A percentile compares a stretch with the other conserved stretches of the same genome.
Conservation (phyloP, 2,329 filamentous ascomycete genomes). For the Colletotrichum gigasporum region DNA sequence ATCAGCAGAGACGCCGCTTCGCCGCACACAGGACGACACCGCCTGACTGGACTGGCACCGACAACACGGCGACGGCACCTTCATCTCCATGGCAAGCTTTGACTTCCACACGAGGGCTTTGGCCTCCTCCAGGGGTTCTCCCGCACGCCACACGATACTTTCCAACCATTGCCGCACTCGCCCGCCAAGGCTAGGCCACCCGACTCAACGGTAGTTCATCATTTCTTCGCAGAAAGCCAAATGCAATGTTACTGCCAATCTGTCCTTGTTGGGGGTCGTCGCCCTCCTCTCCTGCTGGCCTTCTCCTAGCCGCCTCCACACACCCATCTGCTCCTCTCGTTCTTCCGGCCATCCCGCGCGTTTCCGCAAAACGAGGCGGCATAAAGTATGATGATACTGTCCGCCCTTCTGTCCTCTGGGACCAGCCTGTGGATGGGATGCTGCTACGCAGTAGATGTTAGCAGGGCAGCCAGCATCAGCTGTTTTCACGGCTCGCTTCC, state of each 20-base stretch:
- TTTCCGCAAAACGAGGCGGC: slow-evolving; percentile 27
- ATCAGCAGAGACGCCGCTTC: slow-evolving; percentile 6
- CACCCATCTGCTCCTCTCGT: neutral
- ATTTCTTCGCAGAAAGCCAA: slow-evolving; percentile 12
- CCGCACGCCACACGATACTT: slow-evolving; percentile 22
- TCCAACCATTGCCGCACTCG: slow-evolving; percentile 2
- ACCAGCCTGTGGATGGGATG: neutral
- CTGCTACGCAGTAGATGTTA: too few relatives aligned
- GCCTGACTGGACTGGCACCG: slow-evolving; percentile 7
- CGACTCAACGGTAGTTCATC: slow-evolving; percentile 19
- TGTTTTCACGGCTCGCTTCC: slow-evolving; percentile 7
- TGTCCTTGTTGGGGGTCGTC: neutral
- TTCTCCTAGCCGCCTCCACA: neutral
- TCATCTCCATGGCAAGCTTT: slow-evolving; percentile 32
- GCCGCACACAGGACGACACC: slow-evolving; percentile 24
- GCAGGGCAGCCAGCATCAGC: slow-evolving; percentile 17
- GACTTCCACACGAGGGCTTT: slow-evolving; percentile 15
- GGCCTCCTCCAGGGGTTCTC: slow-evolving; percentile 25
- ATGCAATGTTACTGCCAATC: slow-evolving; percentile 18
- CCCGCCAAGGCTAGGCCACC: slow-evolving; percentile 20
- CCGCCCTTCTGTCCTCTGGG: neutral
- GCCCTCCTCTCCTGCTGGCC: neutral
- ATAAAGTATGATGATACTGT: slow-evolving; percentile 16
- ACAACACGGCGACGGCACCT: slow-evolving; percentile 12
- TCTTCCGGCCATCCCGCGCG: slow-evolving; percentile 6